These are phyloP conservation scores for Erodium trifolium DNA, from an alignment of 441 rosid species.

Conservation along the genomic window DNA sequence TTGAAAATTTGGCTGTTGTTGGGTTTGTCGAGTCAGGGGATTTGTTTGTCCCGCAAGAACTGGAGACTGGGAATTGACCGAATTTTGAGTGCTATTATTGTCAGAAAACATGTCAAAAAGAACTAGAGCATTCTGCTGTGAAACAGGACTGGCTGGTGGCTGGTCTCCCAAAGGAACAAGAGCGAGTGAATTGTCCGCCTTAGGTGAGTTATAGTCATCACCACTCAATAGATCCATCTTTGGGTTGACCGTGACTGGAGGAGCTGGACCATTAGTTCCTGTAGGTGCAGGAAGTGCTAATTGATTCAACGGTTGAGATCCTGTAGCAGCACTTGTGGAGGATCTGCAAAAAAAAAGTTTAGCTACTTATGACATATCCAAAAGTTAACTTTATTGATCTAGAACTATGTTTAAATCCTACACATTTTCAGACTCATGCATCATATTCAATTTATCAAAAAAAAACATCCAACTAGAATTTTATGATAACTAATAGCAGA, in stretches of 20 bases:
- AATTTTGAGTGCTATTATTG: slow-evolving; percentile 33
- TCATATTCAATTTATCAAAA: neutral
- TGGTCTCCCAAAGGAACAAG: slow-evolving; percentile 71
- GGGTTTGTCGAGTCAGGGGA: slow-evolving; percentile 46
- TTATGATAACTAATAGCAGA: neutral
- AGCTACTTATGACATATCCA: slow-evolving; percentile 13
- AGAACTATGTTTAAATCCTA: neutral
- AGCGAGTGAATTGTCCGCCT: slow-evolving; percentile 54
- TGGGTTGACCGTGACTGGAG: slow-evolving; percentile 39
- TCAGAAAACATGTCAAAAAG: slow-evolving; percentile 81
- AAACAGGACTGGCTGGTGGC: slow-evolving; percentile 43
- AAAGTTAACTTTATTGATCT: neutral
- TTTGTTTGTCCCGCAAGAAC: slow-evolving; percentile 34
- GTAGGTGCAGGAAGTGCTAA: slow-evolving; percentile 75
- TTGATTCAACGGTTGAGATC: slow-evolving; percentile 47
- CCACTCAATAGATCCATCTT: slow-evolving; percentile 91
- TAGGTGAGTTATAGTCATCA: slow-evolving; percentile 60
- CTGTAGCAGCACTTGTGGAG: slow-evolving; percentile 43
- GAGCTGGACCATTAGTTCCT: slow-evolving; percentile 43
- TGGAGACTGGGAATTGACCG: slow-evolving; percentile 43
- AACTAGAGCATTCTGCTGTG: slow-evolving; percentile 81
- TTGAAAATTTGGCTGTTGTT: slow-evolving; percentile 60
- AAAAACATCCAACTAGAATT: neutral
- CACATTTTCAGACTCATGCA: neutral
- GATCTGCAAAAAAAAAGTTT: slow-evolving; percentile 40